phyloP scores from a whole-genome alignment of 176 grass and related monocot genomes.

The Poa annua region DNA sequence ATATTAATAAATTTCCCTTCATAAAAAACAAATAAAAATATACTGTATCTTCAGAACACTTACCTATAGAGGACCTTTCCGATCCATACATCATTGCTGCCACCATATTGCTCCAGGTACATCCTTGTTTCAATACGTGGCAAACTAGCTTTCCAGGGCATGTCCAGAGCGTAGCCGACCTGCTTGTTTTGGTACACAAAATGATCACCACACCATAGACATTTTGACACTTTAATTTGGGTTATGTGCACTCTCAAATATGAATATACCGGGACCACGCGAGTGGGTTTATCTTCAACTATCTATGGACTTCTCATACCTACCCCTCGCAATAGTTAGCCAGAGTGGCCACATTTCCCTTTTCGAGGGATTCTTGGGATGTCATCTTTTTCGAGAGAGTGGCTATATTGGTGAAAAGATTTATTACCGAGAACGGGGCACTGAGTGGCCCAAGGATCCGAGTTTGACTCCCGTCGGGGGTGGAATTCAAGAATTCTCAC shows the following conservation, averaged over 20 bases:
- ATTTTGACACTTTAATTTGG: not conserved
- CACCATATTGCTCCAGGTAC: conserved; percentile 47
- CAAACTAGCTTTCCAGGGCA: conserved; percentile 37
- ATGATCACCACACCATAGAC: too few relatives aligned
- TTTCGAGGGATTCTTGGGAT: too few relatives aligned
- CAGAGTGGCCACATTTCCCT: too few relatives aligned
- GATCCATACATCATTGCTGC: conserved; percentile 21
- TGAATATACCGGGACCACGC: not conserved
- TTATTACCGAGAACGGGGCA: conserved; percentile 30
- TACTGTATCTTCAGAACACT: not conserved
- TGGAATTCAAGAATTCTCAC: too few relatives aligned
- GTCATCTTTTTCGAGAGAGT: too few relatives aligned
- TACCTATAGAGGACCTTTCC: conserved; percentile 45
- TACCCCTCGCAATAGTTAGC: too few relatives aligned
- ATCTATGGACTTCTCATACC: too few relatives aligned
- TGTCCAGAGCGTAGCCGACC: conserved; percentile 11
- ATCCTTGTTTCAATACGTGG: conserved; percentile 38
- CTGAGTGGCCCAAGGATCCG: too few relatives aligned
- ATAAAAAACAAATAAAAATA: too few relatives aligned
- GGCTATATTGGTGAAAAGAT: not conserved
- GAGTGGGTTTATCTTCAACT: too few relatives aligned
- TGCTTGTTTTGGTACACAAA: not conserved
- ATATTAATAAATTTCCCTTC: too few relatives aligned
- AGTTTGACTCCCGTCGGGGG: too few relatives aligned
- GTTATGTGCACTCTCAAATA: not conserved